Evolutionary conservation across 202 grass and related monocot genomes (phyloP).

Genomic region (Digitaria exilis): DNA sequence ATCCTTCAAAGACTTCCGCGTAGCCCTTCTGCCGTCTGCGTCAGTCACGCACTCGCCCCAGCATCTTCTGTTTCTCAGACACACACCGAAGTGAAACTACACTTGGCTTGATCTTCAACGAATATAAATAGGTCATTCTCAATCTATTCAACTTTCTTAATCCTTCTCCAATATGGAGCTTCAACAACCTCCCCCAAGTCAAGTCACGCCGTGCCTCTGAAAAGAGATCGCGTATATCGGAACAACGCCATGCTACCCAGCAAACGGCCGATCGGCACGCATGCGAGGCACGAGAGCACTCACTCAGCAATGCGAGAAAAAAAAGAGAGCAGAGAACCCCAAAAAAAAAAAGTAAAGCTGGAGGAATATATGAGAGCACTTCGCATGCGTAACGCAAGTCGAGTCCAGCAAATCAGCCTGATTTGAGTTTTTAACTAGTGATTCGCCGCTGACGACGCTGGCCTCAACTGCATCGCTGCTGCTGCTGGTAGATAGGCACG

Average conservation of each 20-base stretch:
- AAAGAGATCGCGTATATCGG: not conserved
- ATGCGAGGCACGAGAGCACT: not conserved
- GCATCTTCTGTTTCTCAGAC: not conserved
- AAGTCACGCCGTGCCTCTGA: not conserved
- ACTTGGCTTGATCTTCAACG: not conserved
- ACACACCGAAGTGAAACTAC: constrained; percentile 25
- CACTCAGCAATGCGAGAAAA: no score
- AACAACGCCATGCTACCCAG: not conserved
- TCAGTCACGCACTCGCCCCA: constrained; percentile 35
- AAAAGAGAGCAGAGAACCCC: no score
- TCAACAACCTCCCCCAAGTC: not conserved
- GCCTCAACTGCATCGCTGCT: not conserved
- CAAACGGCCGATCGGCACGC: not conserved
- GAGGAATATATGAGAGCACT: not conserved
- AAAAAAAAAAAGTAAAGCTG: not conserved
- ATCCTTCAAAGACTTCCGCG: not conserved
- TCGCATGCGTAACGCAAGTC: constrained; percentile 27
- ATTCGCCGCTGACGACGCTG: constrained; percentile 19
- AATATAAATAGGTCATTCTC: not conserved
- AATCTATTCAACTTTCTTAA: not conserved
- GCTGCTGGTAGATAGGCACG: constrained; percentile 22
- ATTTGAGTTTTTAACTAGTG: constrained; percentile 5
- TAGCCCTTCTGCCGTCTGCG: not conserved
- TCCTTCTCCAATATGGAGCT: not conserved
- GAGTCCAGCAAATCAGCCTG: constrained; percentile 29